A percentile compares a stretch with the other conserved stretches of the same genome.
These are phyloP conservation scores for Marsdenia floribunda DNA, from an alignment of 257 asterid genomes.

Conservation along the genomic window DNA sequence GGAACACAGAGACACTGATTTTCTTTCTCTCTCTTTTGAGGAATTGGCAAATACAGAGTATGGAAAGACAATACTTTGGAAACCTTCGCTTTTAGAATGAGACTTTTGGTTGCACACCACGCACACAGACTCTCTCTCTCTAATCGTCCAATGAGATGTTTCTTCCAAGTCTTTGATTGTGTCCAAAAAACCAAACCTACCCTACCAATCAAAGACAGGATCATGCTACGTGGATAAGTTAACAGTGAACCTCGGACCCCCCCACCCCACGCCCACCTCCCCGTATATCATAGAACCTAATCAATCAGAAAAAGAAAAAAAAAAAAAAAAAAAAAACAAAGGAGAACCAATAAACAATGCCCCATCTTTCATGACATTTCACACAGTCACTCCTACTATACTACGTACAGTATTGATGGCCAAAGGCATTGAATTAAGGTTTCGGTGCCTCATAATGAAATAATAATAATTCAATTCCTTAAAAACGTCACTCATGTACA, in stretches of 20 bases:
- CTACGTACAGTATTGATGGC: background rate
- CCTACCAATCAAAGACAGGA: conserved; percentile 21
- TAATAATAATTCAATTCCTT: too few relatives aligned
- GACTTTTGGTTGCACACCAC: conserved; percentile 15
- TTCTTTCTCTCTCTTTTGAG: too few relatives aligned
- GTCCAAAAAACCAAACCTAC: conserved; percentile 15
- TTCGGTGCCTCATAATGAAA: too few relatives aligned
- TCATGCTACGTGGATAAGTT: conserved; percentile 11
- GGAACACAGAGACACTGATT: background rate
- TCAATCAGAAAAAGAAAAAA: background rate
- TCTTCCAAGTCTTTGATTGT: conserved; percentile 1
- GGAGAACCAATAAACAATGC: background rate
- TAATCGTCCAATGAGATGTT: conserved; percentile 9
- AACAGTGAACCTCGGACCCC: conserved; percentile 5
- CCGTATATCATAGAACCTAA: too few relatives aligned
- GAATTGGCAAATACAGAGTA: too few relatives aligned
- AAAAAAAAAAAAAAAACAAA: background rate
- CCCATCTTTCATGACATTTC: background rate
- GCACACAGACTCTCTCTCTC: background rate
- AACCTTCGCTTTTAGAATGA: conserved; percentile 6
- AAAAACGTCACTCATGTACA: too few relatives aligned
- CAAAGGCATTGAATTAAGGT: background rate
- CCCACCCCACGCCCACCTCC: background rate
- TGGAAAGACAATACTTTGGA: background rate
- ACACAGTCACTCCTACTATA: background rate